Conservation (phyloP, 2,329 filamentous ascomycete species). For the Ramularia endophylla region DNA sequence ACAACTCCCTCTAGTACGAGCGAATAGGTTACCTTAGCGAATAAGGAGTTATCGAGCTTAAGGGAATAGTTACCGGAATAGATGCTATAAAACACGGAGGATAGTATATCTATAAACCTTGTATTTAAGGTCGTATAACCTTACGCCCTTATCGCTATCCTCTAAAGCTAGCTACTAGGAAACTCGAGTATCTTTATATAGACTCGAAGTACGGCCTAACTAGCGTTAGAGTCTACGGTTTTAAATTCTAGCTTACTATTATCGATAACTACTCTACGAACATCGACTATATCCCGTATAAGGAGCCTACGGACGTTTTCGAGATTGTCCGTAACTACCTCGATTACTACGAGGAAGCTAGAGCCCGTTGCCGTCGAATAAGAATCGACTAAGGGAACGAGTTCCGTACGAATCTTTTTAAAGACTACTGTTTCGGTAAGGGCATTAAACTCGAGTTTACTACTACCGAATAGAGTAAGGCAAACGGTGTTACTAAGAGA, state of each 20-base stretch:
- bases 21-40: not conserved
- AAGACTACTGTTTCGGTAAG: too few relatives aligned
- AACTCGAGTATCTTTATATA: constrained; percentile 1
- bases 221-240: not conserved
- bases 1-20: not conserved
- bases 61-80: not conserved
- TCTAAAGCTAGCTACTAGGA: not conserved
- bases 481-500: not conserved
- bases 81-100: not conserved
- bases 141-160: too few relatives aligned
- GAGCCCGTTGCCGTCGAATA: too few relatives aligned
- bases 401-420: too few relatives aligned
- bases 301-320: not conserved
- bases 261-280: not conserved
- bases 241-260: not conserved
- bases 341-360: not conserved
- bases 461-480: not conserved
- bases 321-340: not conserved
- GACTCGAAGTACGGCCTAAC: not conserved
- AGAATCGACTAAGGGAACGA: too few relatives aligned
- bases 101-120: not conserved
- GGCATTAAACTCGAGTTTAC: not conserved
- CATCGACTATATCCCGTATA: not conserved
- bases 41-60: not conserved
- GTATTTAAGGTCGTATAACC: not conserved